Percentiles rank a stretch among this genome's conserved stretches.
Conservation (phyloP, 1,284 basidiomycete species). For the Agroathelia rolfsii region DNA sequence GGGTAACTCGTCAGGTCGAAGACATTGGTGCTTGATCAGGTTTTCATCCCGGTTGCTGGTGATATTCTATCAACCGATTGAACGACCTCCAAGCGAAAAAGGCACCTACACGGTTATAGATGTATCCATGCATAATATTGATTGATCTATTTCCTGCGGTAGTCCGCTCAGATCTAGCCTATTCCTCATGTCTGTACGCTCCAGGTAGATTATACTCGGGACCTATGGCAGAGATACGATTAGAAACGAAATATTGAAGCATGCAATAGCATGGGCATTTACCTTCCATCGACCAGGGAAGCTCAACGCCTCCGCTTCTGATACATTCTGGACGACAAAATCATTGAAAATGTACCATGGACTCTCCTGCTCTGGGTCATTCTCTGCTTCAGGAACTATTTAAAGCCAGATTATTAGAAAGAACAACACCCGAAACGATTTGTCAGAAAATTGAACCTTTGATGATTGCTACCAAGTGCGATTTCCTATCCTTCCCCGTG, state of each 20-base stretch:
- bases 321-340: conserved; percentile 81
- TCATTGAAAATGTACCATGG: conserved; percentile 97
- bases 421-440: conserved; percentile 1
- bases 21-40: conserved; percentile 69
- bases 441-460: conserved; percentile 39
- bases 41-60: conserved; percentile 65
- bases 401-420: conserved; percentile 2
- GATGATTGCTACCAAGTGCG: conserved; percentile 86
- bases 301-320: conserved; percentile 79
- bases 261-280: conserved; percentile 6
- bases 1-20: conserved; percentile 74
- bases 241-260: conserved; percentile 5
- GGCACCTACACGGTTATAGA: conserved; percentile 71
- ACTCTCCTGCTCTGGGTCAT: conserved; percentile 29
- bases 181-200: conserved; percentile 57
- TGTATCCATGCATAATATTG: conserved; percentile 78
- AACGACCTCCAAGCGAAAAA: conserved; percentile 3
- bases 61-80: conserved; percentile 3
- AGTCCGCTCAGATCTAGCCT: conserved; percentile 57
- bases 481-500: conserved; percentile 62
- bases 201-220: conserved; percentile 82
- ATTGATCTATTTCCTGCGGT: conserved; percentile 60
- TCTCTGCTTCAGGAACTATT: conserved; percentile 63
- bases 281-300: conserved; percentile 93
- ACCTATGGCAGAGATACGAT: conserved; percentile 37